Base-by-base conservation (phyloP, 805 yeast species). In the Metschnikowia hibisci region DNA sequence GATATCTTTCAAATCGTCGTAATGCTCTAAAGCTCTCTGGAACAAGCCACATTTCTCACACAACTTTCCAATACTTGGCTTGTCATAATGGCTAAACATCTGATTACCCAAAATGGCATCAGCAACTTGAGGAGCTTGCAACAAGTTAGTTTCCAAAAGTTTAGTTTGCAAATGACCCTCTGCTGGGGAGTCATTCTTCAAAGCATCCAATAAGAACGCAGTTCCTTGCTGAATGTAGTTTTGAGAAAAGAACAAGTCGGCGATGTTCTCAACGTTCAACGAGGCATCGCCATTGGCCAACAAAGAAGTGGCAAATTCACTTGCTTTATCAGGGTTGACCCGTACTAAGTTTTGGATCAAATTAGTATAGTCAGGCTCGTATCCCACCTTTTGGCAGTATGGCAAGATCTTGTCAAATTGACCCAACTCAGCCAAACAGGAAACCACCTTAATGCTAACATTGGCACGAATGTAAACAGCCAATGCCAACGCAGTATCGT, bases 61-160 rank as follows among this genome's bases (percentile, higher is more conserved):
- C 53, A 95, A 76, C 46, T 82, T 77, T 16, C 98, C 99, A 61
- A 93, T 83, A 29, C 95, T 84, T 56, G 95, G 89, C 56, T 87
- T 85, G 66, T 93, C 99, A 65, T 87, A 93, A 62, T 90, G 96
- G 53, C 90, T 81, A 71, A 95, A 93, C 87, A 93, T 91, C 47
- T 83, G 82, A 66, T 91, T 93, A 47, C 97, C 96, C 57, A 93
- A 76, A 53, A 93, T 93, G 15, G 99, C 99, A 67, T 93, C 99
- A 33, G 99, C 99, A 44, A 93, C 99, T 75, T 93, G 99, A 40
- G 99, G 99, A 13, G 99, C 99, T 63, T 90, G 95, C 61, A 87
- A 66, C 62, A 93, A 74, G 66, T 93, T 93, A 54, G 87, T 88
- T 68, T 93, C 99, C 54, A 93, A 78, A 40, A 93, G 80, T 59